Evolutionary conservation across 495 filamentous ascomycete species (phyloP), one percentile per base, ranked within the genome.

Genomic region (Aspergillus bridgeri): DNA sequence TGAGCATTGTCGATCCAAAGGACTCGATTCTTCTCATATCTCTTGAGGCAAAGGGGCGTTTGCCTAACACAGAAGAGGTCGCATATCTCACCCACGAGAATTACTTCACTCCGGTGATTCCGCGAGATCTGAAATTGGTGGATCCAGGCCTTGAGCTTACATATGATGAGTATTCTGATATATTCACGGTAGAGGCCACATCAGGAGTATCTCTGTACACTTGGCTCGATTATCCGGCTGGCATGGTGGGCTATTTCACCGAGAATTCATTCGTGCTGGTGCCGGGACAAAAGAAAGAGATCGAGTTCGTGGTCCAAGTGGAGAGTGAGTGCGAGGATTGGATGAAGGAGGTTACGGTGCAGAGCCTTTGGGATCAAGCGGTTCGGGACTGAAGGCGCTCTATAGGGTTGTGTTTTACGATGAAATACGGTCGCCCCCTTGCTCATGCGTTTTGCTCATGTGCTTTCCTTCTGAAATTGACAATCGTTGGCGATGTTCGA

Each of bases 301-400:
- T 83, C 9, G 73, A 73, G 0, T 81, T 76, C 55, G 76, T 70
- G 23, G 66, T 85, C 5, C 79, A 79, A 69, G 78, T 72, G 1
- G 79, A 79, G 65, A 64, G 63, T 6, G 77, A 74, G 13, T 60
- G 66, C 44, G 79, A 75, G 0, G 72, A 72, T 9, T 89, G 85
- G 84, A 65, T 75, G 25, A 44, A 74, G 13, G 73, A 69, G 23
- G 84, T 88, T 4, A 82, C 79, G 3, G 83, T 83, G 50, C 70
- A 71, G 48, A 89, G 86, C 65, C 69, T 89, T 45, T 89, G 84
- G 83, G 78, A 89, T 67, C 82, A 86, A 68, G 84, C 80, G 3
- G 60, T 76, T 48, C 38, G 51, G 57, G 44, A 19, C 33, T 62
- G 21, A 47, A 15, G 2, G 42, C 17, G 1, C 9, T 5, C 45